phyloP scores from a whole-genome alignment of 2,329 filamentous ascomycete genomes.

The Endoconidiophora laricicola region DNA sequence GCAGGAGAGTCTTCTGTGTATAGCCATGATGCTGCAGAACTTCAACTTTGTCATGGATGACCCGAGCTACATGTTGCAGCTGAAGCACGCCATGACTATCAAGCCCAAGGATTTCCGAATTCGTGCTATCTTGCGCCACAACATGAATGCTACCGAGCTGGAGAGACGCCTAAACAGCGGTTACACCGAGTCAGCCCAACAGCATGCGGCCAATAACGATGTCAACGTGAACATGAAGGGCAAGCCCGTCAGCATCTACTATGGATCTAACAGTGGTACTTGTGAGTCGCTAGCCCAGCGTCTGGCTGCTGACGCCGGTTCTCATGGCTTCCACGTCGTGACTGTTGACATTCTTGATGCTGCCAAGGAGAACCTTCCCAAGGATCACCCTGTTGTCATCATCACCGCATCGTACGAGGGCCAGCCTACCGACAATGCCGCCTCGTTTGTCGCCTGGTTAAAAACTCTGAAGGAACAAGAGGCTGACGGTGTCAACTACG shows the following conservation, averaged over 20 bases:
- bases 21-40: constrained; percentile 51
- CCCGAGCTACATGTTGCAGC: constrained; percentile 38
- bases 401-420: constrained; percentile 61
- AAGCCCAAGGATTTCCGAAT: constrained; percentile 50
- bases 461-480: constrained; percentile 32
- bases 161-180: constrained; percentile 27
- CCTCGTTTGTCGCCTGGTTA: constrained; percentile 51
- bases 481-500: constrained; percentile 41
- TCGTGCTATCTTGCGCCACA: constrained; percentile 36
- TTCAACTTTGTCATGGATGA: constrained; percentile 51
- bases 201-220: not conserved
- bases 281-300: constrained; percentile 53
- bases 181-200: constrained; percentile 13
- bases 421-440: constrained; percentile 55
- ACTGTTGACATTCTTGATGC: constrained; percentile 42
- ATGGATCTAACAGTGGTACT: constrained; percentile 59
- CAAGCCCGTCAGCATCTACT: constrained; percentile 46
- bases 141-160: constrained; percentile 28
- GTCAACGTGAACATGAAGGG: constrained; percentile 14
- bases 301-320: constrained; percentile 40
- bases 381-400: constrained; percentile 44
- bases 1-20: constrained; percentile 50
- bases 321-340: constrained; percentile 40
- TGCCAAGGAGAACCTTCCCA: constrained; percentile 42
- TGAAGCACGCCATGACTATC: constrained; percentile 41